A percentile compares a stretch with the other conserved stretches of the same genome.
Evolutionary conservation across 371 early-diverging fungal species (phyloP).

Genomic region (Sanchytrium tribonematis): DNA sequence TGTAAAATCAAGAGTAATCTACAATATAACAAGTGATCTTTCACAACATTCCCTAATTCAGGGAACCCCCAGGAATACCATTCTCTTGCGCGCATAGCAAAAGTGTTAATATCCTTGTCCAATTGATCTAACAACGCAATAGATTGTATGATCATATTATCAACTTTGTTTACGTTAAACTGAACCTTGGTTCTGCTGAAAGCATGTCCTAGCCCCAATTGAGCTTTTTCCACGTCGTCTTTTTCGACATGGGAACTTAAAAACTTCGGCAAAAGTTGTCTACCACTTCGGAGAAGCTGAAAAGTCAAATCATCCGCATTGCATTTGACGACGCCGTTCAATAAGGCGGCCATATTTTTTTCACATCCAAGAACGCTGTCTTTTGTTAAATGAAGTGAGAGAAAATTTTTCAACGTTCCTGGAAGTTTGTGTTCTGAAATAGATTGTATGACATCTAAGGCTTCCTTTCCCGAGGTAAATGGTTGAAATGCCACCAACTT

Average conservation of each 20-base stretch:
- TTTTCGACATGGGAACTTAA: slow-evolving; percentile 59
- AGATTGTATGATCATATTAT: slow-evolving; percentile 79
- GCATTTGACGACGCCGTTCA: slow-evolving; percentile 22
- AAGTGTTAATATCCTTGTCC: slow-evolving; percentile 80
- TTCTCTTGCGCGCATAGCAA: slow-evolving; percentile 68
- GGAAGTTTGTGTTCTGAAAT: slow-evolving; percentile 61
- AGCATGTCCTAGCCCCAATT: slow-evolving; percentile 84
- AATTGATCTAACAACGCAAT: slow-evolving; percentile 65
- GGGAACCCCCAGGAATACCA: slow-evolving; percentile 99
- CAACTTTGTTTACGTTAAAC: slow-evolving; percentile 51
- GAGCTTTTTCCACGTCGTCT: slow-evolving; percentile 56
- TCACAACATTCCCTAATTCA: slow-evolving; percentile 76
- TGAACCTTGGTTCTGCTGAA: slow-evolving; percentile 49
- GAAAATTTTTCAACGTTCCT: slow-evolving; percentile 3
- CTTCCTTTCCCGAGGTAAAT: slow-evolving; percentile 85
- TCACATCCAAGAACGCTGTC: slow-evolving; percentile 71
- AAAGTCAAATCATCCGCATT: slow-evolving; percentile 22
- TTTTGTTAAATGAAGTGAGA: slow-evolving; percentile 19
- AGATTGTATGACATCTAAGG: slow-evolving; percentile 84
- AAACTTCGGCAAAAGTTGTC: slow-evolving; percentile 62
- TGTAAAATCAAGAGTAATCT: slow-evolving; percentile 52
- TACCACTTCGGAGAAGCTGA: slow-evolving; percentile 73
- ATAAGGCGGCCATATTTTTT: slow-evolving; percentile 59
- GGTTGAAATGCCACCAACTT: slow-evolving; percentile 77
- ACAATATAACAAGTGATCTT: slow-evolving; percentile 69